Evolutionary conservation across 2,329 filamentous ascomycete species (phyloP).

Genomic region (Chaetomium globosum): DNA sequence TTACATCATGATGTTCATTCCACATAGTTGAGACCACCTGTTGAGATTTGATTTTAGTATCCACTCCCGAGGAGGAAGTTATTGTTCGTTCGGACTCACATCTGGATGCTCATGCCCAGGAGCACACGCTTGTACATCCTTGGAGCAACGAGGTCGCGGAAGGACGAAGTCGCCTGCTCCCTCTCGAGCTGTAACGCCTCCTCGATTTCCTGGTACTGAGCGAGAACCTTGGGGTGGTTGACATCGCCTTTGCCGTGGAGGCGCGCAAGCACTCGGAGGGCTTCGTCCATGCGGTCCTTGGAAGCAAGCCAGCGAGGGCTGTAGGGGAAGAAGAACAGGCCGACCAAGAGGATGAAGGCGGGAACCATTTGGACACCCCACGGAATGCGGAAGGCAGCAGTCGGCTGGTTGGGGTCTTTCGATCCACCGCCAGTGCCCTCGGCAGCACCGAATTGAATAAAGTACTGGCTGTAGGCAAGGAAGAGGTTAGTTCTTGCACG

Average conservation of each 20-base stretch:
- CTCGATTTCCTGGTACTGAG: conserved; percentile 64
- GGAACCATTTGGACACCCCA: conserved; percentile 65
- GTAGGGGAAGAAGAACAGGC: conserved; percentile 63
- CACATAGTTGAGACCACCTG: conserved; percentile 62
- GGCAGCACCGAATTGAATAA: conserved; percentile 66
- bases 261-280: conserved; percentile 58
- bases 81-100: conserved; percentile 15
- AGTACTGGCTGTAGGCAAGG: conserved; percentile 52
- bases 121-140: conserved; percentile 59
- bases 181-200: conserved; percentile 58
- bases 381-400: conserved; percentile 61
- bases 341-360: conserved; percentile 55
- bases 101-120: conserved; percentile 44
- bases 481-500: not conserved
- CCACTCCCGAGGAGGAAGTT: not conserved
- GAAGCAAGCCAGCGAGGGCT: conserved; percentile 72
- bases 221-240: conserved; percentile 62
- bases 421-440: conserved; percentile 54
- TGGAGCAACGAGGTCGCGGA: conserved; percentile 52
- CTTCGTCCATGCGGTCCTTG: conserved; percentile 68
- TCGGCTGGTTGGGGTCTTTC: conserved; percentile 53
- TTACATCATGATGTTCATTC: conserved; percentile 62
- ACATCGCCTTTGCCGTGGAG: conserved; percentile 61
- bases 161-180: conserved; percentile 54
- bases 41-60: conserved; percentile 35